Evolutionary conservation across 352 stramenopile genomes (phyloP).

Genomic region (Globisporangium polare): DNA sequence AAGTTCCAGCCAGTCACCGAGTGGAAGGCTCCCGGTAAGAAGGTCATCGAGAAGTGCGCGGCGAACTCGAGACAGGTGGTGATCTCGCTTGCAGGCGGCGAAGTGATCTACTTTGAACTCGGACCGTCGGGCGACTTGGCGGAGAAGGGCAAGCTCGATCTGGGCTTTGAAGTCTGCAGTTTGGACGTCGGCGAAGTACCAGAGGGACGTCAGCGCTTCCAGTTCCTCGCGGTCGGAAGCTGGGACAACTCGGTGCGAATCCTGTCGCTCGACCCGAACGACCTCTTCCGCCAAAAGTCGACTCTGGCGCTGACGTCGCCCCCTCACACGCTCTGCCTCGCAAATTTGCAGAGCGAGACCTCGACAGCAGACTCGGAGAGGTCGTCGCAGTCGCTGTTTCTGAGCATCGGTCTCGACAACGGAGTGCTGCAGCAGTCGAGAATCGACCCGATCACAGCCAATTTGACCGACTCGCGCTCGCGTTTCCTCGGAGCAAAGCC

Average conservation of each 20-base stretch:
- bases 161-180: conserved; percentile 96
- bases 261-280: conserved; percentile 92
- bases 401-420: conserved; percentile 92
- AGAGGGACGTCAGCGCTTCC: conserved; percentile 89
- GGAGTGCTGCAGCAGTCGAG: conserved; percentile 92
- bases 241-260: conserved; percentile 92
- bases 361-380: conserved; percentile 45
- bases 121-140: conserved; percentile 89
- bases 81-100: conserved; percentile 94
- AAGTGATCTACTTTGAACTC: conserved; percentile 99
- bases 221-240: conserved; percentile 96
- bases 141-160: conserved; percentile 92
- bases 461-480: conserved; percentile 85
- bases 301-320: conserved; percentile 80
- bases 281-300: conserved; percentile 86
- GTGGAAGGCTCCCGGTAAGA: conserved; percentile 97
- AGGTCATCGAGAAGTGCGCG: conserved; percentile 96
- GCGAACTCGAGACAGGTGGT: conserved; percentile 96
- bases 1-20: conserved; percentile 93
- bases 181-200: conserved; percentile 96
- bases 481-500: conserved; percentile 93
- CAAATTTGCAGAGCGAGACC: conserved; percentile 73
- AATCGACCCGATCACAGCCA: conserved; percentile 87
- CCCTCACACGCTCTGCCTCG: conserved; percentile 77
- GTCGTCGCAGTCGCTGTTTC: conserved; percentile 68